Conservation (phyloP, 169 alveolate species). For the Eimeria praecox region DNA sequence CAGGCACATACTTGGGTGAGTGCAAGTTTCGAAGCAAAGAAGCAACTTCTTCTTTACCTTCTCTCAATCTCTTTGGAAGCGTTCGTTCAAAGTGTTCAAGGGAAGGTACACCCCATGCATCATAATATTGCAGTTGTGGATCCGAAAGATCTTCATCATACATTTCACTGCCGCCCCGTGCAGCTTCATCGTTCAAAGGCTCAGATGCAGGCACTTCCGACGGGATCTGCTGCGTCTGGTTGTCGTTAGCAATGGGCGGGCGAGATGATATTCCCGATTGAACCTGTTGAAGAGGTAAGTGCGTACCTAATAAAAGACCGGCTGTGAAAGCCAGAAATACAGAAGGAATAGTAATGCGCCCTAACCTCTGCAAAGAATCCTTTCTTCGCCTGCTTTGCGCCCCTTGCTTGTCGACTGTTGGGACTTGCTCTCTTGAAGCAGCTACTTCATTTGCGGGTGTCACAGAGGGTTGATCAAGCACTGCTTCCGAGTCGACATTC, state of each 20-base stretch:
- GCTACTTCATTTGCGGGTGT: background rate
- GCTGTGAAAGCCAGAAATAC: background rate
- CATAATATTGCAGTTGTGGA: background rate
- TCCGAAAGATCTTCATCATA: background rate
- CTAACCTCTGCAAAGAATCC: background rate
- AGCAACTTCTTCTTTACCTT: background rate
- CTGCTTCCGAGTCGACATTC: background rate
- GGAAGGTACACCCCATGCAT: background rate
- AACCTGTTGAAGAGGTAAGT: background rate
- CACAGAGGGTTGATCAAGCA: background rate
- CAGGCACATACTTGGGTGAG: too few relatives aligned
- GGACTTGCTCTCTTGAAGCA: background rate
- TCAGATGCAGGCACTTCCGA: background rate
- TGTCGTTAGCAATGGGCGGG: background rate
- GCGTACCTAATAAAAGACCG: slow-evolving; percentile 2
- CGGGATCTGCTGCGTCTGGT: background rate
- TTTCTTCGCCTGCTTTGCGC: background rate
- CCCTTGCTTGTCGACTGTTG: background rate
- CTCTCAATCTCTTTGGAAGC: background rate
- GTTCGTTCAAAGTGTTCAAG: slow-evolving; percentile 15
- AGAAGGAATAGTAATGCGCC: background rate
- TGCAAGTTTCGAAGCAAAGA: background rate
- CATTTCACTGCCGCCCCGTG: background rate
- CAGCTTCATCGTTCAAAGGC: background rate
- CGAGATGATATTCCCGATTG: background rate